Evolutionary conservation across 148 eudicot species (phyloP), one percentile per base, ranked within the genome.

Genomic region (Chenopodium berlandieri): DNA sequence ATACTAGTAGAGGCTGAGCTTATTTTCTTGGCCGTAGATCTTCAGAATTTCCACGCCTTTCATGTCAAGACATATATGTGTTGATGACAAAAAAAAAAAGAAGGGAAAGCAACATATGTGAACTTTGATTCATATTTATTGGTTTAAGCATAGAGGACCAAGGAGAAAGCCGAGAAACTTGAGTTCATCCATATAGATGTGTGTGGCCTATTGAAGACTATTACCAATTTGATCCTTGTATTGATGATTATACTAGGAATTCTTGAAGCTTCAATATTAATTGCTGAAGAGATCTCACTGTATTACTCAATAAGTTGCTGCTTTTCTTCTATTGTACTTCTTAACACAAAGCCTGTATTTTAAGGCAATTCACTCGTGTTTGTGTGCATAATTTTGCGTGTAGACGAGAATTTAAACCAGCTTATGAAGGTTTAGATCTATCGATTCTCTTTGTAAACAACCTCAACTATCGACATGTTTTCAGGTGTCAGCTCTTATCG

Each of bases 401-500:
- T 76, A 34, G 48, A 31, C 2, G 48, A 37, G 25, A 27, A 64
- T 44, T 4, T 4, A 14, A 14, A 44, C 16, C n/a, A 32, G 7
- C 4, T 47, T 66, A 44, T 64, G 37, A 44, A 65, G 11, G 31
- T 31, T 47, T 47, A 78, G 1, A 12, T 20, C 40, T 37, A 20
- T 17, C 0, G 23, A 44, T 65, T 65, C n/a, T 10, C 48, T 34
- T 23, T 64, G 54, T 34, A 64, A 8, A 73, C 19, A 78, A 56
- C 50, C 71, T 58, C 17, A 32, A 76, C 11, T 71, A 65, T 50
- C 46, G 31, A 20, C 50, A 9, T 75, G 9, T 12, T 83, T 86
- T 62, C 91, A 92, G 98, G 97, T 92, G 13, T 87, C 88, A 30
- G 83, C 89, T 79, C 99, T 94, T 81, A 91, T 92, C 48, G 84